Evolutionary conservation across 1,139 yeast genomes (phyloP).

Genomic region (Kurtzmaniella natalensis): DNA sequence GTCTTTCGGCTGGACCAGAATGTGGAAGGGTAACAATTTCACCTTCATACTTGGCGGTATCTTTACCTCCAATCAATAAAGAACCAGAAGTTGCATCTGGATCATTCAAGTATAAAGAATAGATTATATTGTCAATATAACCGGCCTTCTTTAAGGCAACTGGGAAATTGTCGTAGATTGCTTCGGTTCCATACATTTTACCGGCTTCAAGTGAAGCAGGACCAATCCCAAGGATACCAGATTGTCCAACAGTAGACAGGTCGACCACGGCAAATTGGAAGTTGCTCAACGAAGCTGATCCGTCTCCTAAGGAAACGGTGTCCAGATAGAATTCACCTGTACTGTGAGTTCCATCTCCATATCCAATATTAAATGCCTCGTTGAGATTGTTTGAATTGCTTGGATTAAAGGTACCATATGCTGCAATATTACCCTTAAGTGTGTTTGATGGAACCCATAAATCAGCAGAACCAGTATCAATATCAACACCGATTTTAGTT

Average conservation of each 20-base stretch:
- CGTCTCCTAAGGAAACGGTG: slow-evolving; percentile 25
- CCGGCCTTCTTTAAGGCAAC: slow-evolving; percentile 39
- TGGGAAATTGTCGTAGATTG: slow-evolving; percentile 59
- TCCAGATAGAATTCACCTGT: slow-evolving; percentile 46
- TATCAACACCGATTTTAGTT: slow-evolving; percentile 15
- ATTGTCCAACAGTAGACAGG: slow-evolving; percentile 24
- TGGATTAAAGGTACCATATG: slow-evolving; percentile 8
- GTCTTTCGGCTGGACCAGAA: neutral
- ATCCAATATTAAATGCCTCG: slow-evolving; percentile 8
- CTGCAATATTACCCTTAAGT: slow-evolving; percentile 1
- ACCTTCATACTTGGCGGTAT: slow-evolving; percentile 47
- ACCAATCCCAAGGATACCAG: slow-evolving; percentile 41
- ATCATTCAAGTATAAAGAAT: slow-evolving; percentile 45
- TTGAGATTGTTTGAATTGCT: slow-evolving; percentile 8
- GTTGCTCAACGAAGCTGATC: slow-evolving; percentile 21
- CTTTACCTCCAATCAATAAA: slow-evolving; percentile 57
- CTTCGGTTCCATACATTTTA: slow-evolving; percentile 12
- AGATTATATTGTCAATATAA: slow-evolving; percentile 33
- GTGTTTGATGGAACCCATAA: slow-evolving; percentile 18
- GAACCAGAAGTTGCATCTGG: slow-evolving; percentile 30
- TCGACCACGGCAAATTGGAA: slow-evolving; percentile 45
- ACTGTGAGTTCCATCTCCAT: slow-evolving; percentile 20
- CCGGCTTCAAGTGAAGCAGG: slow-evolving; percentile 35
- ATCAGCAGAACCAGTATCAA: slow-evolving; percentile 32
- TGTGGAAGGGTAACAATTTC: slow-evolving; percentile 29